Conservation (phyloP, 768 basidiomycete genomes). For the Serendipita indica region DNA sequence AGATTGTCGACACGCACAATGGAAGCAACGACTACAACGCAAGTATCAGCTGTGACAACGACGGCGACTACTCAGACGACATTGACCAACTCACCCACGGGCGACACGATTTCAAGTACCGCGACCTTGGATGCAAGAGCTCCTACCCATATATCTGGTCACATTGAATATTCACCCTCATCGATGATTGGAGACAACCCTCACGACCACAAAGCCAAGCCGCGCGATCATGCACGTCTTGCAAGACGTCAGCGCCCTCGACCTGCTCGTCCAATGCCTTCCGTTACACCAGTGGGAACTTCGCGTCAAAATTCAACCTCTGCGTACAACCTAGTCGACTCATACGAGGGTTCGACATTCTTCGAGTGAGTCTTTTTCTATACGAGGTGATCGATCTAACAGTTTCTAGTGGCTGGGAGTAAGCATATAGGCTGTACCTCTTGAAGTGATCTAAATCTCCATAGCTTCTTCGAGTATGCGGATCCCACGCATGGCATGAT, state of each 20-base stretch:
- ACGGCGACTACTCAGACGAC: too few species aligned
- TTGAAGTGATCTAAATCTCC: slow-evolving; percentile 26
- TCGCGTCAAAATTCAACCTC: neutral
- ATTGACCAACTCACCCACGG: too few species aligned
- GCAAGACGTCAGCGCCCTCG: neutral
- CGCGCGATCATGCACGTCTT: neutral
- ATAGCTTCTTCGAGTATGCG: slow-evolving; percentile 35
- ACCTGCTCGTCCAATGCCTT: neutral
- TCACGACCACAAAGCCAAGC: too few species aligned
- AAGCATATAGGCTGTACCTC: neutral
- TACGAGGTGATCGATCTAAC: neutral
- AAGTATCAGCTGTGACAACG: too few species aligned
- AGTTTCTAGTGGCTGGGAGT: neutral
- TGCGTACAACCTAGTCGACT: slow-evolving; percentile 26
- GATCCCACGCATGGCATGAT: slow-evolving; percentile 66
- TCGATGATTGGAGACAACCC: too few species aligned
- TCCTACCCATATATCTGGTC: too few species aligned
- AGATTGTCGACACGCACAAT: too few species aligned
- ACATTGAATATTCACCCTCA: too few species aligned
- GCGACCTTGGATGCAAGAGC: too few species aligned
- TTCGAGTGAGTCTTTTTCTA: slow-evolving; percentile 34
- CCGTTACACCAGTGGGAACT: neutral
- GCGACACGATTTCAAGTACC: too few species aligned
- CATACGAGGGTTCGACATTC: slow-evolving; percentile 40
- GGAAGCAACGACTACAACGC: too few species aligned